Base-by-base conservation (phyloP, 192 early-diverging fungal genomes). In the Coemansia sp. region DNA sequence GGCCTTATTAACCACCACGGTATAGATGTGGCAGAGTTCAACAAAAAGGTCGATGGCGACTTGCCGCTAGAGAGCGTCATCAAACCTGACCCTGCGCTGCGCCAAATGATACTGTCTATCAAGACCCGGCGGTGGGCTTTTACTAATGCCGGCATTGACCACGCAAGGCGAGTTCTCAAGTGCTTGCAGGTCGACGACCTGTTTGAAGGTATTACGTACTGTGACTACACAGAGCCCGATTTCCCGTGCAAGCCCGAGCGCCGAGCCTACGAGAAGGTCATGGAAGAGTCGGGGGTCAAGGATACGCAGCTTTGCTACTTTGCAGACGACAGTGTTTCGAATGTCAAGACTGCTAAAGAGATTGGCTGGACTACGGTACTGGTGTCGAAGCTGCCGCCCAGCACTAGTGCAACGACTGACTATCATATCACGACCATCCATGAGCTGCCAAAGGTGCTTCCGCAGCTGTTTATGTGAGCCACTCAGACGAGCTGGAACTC, bases 151-250 rank as follows among this genome's bases (percentile, higher is more conserved):
- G 90, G 88, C 9, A 29, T 73, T 9, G 61, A 89, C 76, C 93
- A 95, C 72, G 93, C 91, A 16, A 57, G 73, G 22, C 85, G 93
- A 41, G 91, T 92, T 16, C 70, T 95, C 31, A 76, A 76, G 22
- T 69, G 86, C 24, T 69, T 95, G 34, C 87, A 81, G 1, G 74
- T 95, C 44, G 87, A 86, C 3, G 90, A 92, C 65, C 80, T 90
- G 71, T 93, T 95, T 77, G 91, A 91, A 38, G 91, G 90, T 15
- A 70, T 93, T 50, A 92, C 91, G 3, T 93, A 83, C 66, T 92
- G 90, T 64, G 87, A 95, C 67, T 95, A 95, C 76, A 36, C 61
- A 10, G 84, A 87, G 31, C 87, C 86, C 0, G 64, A 91, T 67
- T 93, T 95, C 72, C 72, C 80, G 9, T 95, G 92, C 76, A 95